Conservation (phyloP, 345 rosid genomes). For the Abelmoschus esculentus region DNA sequence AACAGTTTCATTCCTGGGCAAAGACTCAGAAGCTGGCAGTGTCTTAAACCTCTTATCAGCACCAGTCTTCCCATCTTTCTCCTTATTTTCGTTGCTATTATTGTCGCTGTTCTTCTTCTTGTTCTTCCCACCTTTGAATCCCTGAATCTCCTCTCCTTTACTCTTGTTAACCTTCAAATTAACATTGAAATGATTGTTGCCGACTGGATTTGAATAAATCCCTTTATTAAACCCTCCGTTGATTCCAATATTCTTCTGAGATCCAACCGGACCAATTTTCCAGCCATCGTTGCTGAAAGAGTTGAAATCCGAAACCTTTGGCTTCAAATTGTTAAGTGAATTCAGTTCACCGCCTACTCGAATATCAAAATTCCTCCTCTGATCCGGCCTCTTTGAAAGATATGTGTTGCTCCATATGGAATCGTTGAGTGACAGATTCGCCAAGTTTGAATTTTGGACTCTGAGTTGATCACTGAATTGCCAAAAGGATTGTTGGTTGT, state of each 20-base stretch:
- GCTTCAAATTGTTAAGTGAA: constrained; percentile 23
- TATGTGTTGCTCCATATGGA: constrained; percentile 78
- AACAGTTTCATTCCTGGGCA: constrained; percentile 81
- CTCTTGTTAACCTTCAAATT: constrained; percentile 39
- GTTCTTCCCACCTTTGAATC: constrained; percentile 44
- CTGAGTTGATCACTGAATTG: constrained; percentile 94
- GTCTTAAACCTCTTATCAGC: constrained; percentile 92
- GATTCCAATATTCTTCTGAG: constrained; percentile 32
- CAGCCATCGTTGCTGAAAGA: background rate
- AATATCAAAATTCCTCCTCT: constrained; percentile 68
- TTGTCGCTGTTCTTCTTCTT: constrained; percentile 31
- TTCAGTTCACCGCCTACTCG: constrained; percentile 40
- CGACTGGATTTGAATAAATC: constrained; percentile 36
- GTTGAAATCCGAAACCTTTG: constrained; percentile 37
- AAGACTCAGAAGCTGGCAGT: constrained; percentile 80
- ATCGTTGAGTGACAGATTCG: constrained; percentile 69
- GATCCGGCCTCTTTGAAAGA: constrained; percentile 51
- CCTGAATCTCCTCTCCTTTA: constrained; percentile 18
- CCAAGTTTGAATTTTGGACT: constrained; percentile 48
- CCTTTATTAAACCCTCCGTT: constrained; percentile 86
- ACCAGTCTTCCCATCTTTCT: constrained; percentile 22
- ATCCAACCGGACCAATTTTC: constrained; percentile 13
- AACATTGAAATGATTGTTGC: constrained; percentile 25
- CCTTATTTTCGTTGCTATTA: constrained; percentile 26
- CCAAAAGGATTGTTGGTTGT: constrained; percentile 80